A percentile compares a stretch with the other conserved stretches of the same genome.
Conservation (phyloP, 768 basidiomycete species). For the Auricularia heimuer region DNA sequence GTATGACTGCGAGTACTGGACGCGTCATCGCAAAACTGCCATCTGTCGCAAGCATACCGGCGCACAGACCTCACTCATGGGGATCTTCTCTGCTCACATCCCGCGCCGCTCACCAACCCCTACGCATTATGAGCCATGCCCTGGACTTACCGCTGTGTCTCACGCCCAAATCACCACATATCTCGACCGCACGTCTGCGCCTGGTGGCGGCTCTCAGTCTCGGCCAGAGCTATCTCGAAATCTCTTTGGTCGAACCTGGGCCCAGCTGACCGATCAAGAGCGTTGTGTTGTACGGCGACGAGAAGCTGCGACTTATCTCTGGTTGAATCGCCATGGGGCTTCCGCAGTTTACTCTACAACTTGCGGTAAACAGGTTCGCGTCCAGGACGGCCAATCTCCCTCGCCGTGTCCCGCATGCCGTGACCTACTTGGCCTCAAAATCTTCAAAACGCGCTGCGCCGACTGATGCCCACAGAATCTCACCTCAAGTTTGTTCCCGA, state of each 20-base stretch:
- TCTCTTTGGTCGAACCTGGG: neutral
- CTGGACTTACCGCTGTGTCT: slow-evolving; percentile 9
- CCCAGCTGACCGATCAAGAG: neutral
- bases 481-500: slow-evolving; percentile 14
- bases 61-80: neutral
- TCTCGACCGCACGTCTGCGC: slow-evolving; percentile 9
- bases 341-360: neutral
- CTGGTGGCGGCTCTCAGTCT: slow-evolving; percentile 13
- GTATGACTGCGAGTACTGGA: slow-evolving; percentile 12
- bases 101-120: neutral
- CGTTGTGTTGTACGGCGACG: neutral
- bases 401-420: neutral
- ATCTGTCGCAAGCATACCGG: slow-evolving; percentile 5
- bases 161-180: slow-evolving; percentile 8
- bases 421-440: neutral
- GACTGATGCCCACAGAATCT: slow-evolving; percentile 8
- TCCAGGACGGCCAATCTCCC: neutral
- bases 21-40: slow-evolving; percentile 7
- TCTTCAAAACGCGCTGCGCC: slow-evolving; percentile 11
- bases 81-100: neutral
- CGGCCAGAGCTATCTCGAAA: neutral
- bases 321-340: neutral
- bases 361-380: neutral
- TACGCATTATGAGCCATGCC: slow-evolving; percentile 6
- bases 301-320: neutral